phyloP scores from a whole-genome alignment of 352 stramenopile species.

The Elongisporangium anandrum region DNA sequence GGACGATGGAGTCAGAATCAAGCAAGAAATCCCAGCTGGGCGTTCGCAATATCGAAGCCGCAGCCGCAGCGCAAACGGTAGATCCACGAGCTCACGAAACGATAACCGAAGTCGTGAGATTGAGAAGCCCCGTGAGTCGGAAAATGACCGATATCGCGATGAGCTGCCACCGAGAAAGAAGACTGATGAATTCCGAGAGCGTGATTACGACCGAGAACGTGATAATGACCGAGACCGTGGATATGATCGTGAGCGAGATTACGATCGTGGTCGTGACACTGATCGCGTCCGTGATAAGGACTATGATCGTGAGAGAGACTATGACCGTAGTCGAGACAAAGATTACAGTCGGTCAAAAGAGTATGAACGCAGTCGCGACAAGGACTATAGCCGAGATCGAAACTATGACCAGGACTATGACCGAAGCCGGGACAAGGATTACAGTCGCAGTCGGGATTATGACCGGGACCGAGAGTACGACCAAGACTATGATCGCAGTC shows the following conservation, averaged over 20 bases:
- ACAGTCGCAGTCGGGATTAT: conserved; percentile 5
- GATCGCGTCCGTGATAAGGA: conserved; percentile 4
- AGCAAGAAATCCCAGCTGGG: conserved; percentile 8
- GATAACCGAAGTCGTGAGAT: conserved; percentile 17
- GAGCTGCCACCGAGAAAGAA: neutral
- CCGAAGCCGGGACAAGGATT: conserved; percentile 5
- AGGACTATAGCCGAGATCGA: conserved; percentile 3
- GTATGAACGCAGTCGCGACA: conserved; percentile 2
- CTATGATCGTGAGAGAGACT: conserved; percentile 9
- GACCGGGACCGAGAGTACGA: conserved; percentile 5
- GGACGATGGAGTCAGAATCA: conserved; percentile 5
- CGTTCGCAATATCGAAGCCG: conserved; percentile 8
- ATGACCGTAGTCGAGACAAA: conserved; percentile 1
- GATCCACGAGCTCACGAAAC: conserved; percentile 23
- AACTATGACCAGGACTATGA: conserved; percentile 8
- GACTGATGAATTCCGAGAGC: conserved; percentile 3
- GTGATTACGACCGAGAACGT: conserved; percentile 9
- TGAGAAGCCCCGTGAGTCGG: conserved; percentile 4
- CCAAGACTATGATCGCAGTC: conserved; percentile 9
- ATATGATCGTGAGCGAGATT: conserved; percentile 7
- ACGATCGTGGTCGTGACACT: conserved; percentile 5
- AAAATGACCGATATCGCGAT: conserved; percentile 3
- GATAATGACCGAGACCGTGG: conserved; percentile 5
- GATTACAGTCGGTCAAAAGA: neutral
- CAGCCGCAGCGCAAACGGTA: conserved; percentile 11